Percentiles rank a stretch among this genome's conserved stretches.
These are phyloP conservation scores for Leccinum incarnatum DNA, from an alignment of 768 basidiomycete species.

Conservation along the genomic window DNA sequence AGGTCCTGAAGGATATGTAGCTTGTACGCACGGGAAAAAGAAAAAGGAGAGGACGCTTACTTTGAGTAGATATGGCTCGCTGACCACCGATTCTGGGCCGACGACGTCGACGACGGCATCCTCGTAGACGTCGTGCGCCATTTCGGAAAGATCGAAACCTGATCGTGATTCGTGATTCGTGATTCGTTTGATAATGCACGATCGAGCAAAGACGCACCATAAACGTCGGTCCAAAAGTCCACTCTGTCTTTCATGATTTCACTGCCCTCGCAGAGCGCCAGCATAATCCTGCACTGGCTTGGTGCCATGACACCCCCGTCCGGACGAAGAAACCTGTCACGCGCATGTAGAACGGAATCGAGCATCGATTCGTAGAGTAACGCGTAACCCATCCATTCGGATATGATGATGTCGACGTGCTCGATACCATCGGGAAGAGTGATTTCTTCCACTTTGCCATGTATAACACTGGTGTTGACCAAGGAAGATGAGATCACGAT, in stretches of 20 bases:
- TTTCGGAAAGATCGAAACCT: slow-evolving; percentile 89
- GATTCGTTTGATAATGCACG: neutral
- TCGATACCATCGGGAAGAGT: slow-evolving; percentile 64
- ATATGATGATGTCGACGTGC: slow-evolving; percentile 91
- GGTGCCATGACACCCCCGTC: slow-evolving; percentile 82
- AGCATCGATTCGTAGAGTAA: slow-evolving; percentile 96
- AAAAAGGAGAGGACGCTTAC: slow-evolving; percentile 37
- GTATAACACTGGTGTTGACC: slow-evolving; percentile 57
- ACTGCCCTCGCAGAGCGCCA: slow-evolving; percentile 76
- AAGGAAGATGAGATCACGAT: slow-evolving; percentile 8
- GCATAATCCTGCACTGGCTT: slow-evolving; percentile 81
- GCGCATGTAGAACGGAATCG: slow-evolving; percentile 86
- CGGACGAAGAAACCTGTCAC: slow-evolving; percentile 79
- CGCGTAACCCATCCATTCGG: slow-evolving; percentile 97
- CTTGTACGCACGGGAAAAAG: neutral
- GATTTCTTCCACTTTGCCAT: slow-evolving; percentile 90
- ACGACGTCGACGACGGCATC: slow-evolving; percentile 87
- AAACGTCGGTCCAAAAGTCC: slow-evolving; percentile 87
- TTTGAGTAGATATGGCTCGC: slow-evolving; percentile 63
- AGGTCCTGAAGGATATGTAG: slow-evolving; percentile 59
- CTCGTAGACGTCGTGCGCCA: slow-evolving; percentile 70
- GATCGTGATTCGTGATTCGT: neutral
- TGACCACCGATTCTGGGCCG: slow-evolving; percentile 59
- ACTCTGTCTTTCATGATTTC: slow-evolving; percentile 80
- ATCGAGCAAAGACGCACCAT: slow-evolving; percentile 51